Percentiles rank a stretch among this genome's conserved stretches.
Conservation (phyloP, 2,329 filamentous ascomycete species). For the Pseudogymnoascus sp. region DNA sequence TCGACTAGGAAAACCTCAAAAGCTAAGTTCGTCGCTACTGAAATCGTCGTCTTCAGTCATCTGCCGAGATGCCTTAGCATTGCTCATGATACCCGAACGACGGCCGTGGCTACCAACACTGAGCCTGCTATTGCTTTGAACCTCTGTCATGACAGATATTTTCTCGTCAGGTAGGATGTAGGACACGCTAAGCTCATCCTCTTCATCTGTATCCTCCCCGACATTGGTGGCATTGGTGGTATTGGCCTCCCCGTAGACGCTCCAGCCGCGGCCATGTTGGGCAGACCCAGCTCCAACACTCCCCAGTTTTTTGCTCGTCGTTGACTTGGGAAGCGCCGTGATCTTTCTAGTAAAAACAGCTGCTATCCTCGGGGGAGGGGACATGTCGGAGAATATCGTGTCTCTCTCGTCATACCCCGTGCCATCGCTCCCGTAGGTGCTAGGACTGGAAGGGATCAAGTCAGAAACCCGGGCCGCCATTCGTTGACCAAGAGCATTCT, state of each 20-base stretch:
- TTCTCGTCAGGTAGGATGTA: neutral
- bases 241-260: neutral
- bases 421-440: neutral
- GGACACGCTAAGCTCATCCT: slow-evolving; percentile 3
- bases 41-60: neutral
- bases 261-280: neutral
- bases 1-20: neutral
- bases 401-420: neutral
- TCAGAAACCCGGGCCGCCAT: neutral
- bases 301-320: neutral
- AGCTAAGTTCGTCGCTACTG: neutral
- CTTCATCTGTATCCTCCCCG: neutral
- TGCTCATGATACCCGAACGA: neutral
- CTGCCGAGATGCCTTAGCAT: neutral
- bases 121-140: neutral
- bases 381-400: slow-evolving; percentile 6
- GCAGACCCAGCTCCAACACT: neutral
- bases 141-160: neutral
- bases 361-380: neutral
- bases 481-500: neutral
- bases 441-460: slow-evolving; percentile 2
- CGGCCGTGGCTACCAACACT: neutral
- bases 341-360: neutral
- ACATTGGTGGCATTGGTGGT: neutral
- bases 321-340: neutral